Base-by-base conservation (phyloP, 2,329 filamentous ascomycete species). In the Ceratocystis variospora region DNA sequence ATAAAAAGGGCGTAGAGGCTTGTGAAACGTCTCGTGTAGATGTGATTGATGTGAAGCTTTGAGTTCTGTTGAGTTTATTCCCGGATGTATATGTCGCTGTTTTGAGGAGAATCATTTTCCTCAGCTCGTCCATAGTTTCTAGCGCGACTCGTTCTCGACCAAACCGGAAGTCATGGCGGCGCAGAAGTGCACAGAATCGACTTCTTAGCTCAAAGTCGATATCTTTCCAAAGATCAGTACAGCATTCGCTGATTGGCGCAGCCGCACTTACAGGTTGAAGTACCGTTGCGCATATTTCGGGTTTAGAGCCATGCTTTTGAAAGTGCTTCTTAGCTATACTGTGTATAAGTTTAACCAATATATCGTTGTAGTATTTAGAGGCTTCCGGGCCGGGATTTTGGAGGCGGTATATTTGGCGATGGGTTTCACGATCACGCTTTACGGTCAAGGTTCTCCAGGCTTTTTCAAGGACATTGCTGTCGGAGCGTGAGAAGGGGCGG, bases 381-480 rank as follows among this genome's bases (percentile, higher is more conserved):
- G 61, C 31, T 2, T 44, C 7, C 10, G n/a, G 53, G 31, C 65
- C 45, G 15, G 53, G 67, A 31, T 46, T 66, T 8, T 53, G 25
- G 17, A 66, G 33, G 8, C 66, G 61, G 50, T 68, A 70, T 19
- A 70, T 74, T 61, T 76, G 74, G 15, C 73, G 71, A 69, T 86
- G 83, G 41, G 79, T 77, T 69, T 76, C 73, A 68, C 77, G 73
- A 74, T 81, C 77, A 69, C 78, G 73, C 67, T 79, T 74, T 41
- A 79, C 78, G 25, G 77, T 75, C 17, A 94, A 78, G 17, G 79
- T 76, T 55, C 86, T 76, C 89, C 92, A 96, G 45, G 89, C 84
- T 69, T 85, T 83, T 73, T 96, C 90, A 12, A 96, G 79, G 1
- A 87, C 85, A 70, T 86, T 84, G 70, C 93, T 95, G 76, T 96